phyloP scores from a whole-genome alignment of 306 rosid species.

The Cucumis cinereus region DNA sequence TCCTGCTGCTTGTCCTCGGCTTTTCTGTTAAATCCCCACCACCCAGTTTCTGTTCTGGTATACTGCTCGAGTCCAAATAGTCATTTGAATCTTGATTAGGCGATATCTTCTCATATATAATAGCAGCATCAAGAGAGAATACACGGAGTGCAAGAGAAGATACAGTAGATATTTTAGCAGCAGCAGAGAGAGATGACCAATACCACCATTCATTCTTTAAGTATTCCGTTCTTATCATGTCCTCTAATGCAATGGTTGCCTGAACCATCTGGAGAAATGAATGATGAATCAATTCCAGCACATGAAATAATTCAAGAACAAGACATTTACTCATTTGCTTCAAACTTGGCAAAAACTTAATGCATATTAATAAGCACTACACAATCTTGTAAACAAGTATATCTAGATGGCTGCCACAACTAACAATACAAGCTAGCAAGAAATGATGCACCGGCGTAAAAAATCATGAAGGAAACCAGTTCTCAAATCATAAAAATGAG shows the following conservation, averaged over 20 bases:
- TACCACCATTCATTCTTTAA: conserved; percentile 98
- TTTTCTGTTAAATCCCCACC: conserved; percentile 49
- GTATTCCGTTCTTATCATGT: conserved; percentile 79
- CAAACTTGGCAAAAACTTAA: not conserved
- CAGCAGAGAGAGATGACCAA: conserved; percentile 97
- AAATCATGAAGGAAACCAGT: not conserved
- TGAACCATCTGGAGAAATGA: conserved; percentile 71
- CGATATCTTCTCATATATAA: conserved; percentile 54
- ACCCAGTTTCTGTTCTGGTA: conserved; percentile 32
- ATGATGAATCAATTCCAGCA: conserved; percentile 5
- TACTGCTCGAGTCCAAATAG: conserved; percentile 37
- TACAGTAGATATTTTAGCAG: conserved; percentile 68
- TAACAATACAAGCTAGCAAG: not conserved
- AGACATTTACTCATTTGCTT: not conserved
- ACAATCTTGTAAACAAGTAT: not conserved
- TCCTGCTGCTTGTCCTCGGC: conserved; percentile 59
- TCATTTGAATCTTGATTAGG: conserved; percentile 39
- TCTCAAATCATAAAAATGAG: not conserved
- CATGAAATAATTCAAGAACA: not conserved
- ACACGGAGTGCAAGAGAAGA: conserved; percentile 84
- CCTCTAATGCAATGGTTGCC: conserved; percentile 76
- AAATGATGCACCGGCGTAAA: not conserved
- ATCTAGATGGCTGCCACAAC: not conserved
- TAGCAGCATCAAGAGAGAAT: conserved; percentile 87
- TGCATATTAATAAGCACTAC: not conserved